phyloP scores from a whole-genome alignment of 495 filamentous ascomycete species.

The Aspergillus panamensis region DNA sequence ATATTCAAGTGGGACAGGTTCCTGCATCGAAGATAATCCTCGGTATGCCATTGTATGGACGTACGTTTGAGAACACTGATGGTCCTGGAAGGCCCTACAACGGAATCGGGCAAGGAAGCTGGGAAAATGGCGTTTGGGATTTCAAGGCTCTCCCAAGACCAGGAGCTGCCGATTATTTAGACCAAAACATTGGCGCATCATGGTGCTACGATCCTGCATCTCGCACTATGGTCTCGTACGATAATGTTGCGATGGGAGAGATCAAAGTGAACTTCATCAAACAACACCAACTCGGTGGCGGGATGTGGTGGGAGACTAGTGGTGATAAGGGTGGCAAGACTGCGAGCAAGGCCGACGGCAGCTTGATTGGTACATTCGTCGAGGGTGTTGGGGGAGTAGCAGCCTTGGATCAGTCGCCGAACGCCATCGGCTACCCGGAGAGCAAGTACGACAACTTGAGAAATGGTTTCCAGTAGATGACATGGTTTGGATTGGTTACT shows the following conservation, averaged over 20 bases:
- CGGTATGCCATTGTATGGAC: slow-evolving; percentile 86
- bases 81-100: slow-evolving; percentile 68
- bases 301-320: slow-evolving; percentile 93
- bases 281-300: slow-evolving; percentile 66
- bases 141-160: slow-evolving; percentile 61
- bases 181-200: slow-evolving; percentile 50
- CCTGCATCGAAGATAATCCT: slow-evolving; percentile 69
- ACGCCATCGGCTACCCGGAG: slow-evolving; percentile 67
- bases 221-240: slow-evolving; percentile 72
- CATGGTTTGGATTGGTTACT: background rate
- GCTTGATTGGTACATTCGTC: slow-evolving; percentile 60
- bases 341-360: slow-evolving; percentile 46
- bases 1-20: slow-evolving; percentile 57
- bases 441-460: slow-evolving; percentile 79
- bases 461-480: slow-evolving; percentile 37
- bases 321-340: slow-evolving; percentile 59
- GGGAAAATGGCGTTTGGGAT: slow-evolving; percentile 81
- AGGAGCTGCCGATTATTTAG: slow-evolving; percentile 38
- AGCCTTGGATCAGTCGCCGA: slow-evolving; percentile 56
- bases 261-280: slow-evolving; percentile 67
- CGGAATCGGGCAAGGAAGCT: slow-evolving; percentile 64
- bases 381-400: slow-evolving; percentile 45
- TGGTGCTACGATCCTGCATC: slow-evolving; percentile 65
- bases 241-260: slow-evolving; percentile 57
- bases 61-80: slow-evolving; percentile 69